Conservation (phyloP, 257 asterid genomes). For the Solanum pennellii region DNA sequence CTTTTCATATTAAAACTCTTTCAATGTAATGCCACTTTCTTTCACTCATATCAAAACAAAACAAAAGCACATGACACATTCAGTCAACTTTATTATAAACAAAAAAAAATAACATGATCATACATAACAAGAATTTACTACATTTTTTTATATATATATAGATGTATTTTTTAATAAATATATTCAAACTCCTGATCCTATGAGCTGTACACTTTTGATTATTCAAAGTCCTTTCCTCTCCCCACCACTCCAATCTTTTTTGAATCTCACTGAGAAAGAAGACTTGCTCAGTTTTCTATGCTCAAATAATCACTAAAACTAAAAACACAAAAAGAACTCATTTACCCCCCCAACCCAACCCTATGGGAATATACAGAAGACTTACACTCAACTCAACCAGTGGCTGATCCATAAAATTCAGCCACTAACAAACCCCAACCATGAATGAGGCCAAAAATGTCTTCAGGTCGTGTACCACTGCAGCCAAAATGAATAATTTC, state of each 20-base stretch:
- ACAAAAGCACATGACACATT: constrained; percentile 2
- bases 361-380: constrained; percentile 34
- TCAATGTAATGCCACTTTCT: neutral
- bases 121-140: neutral
- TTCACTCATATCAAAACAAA: constrained; percentile 22
- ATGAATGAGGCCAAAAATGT: neutral
- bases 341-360: constrained; percentile 6
- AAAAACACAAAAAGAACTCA: constrained; percentile 12
- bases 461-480: neutral
- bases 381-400: constrained; percentile 22
- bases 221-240: constrained; percentile 29
- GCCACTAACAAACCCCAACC: constrained; percentile 24
- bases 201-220: constrained; percentile 62
- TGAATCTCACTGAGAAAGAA: constrained; percentile 25
- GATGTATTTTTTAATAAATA: constrained; percentile 9
- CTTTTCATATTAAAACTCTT: constrained; percentile 27
- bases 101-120: neutral
- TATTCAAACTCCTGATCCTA: constrained; percentile 21
- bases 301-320: constrained; percentile 15
- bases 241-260: constrained; percentile 6
- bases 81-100: neutral
- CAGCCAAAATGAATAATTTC: neutral
- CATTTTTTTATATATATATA: neutral
- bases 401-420: constrained; percentile 62
- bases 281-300: constrained; percentile 37